Evolutionary conservation across 148 eudicot species (phyloP), one percentile per base, ranked within the genome.

Genomic region (Rheum nobile): DNA sequence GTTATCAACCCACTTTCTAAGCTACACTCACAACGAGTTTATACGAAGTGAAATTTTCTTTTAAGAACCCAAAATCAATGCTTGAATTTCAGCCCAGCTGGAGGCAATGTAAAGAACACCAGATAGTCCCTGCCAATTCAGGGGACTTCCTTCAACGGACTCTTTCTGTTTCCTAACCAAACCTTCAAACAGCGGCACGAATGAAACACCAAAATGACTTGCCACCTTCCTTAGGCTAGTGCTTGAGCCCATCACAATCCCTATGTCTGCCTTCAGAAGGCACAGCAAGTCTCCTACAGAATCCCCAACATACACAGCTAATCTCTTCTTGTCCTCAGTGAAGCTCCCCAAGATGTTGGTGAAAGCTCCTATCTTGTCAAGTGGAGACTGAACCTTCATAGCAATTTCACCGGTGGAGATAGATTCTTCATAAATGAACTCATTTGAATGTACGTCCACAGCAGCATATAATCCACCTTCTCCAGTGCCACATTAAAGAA

Each of bases 261-360:
- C 98, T 35, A 93, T 77, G 78, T 93, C 98, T 24, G 97, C 96
- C 83, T 84, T 78, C 3, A 93, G 96, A 55, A 93, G 85, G 78
- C 98, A 93, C 72, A 93, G 94, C 77, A 93, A 80, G 82, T 93
- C 98, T 12, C 98, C 94, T 52, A 93, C 85, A 26, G 97, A 90
- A 77, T 93, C 98, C 57, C 98, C 96, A 6, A 93, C 83, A 72
- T 91, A 91, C 47, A 93, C 85, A 9, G 87, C 88, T 28, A 87
- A 65, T 17, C 70, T 84, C 78, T 83, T 79, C 71, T 79, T 85
- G 52, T 81, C 86, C 38, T 77, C 68, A 50, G 75, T 38, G 52
- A 69, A 61, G n/a, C 79, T 82, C 34, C 61, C 50, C 42, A 90
- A 67, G 71, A 94, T 87, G 48, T 87, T 79, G 17, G 78, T 79